These are phyloP conservation scores for Rhamnella rubrinervis DNA, from an alignment of 331 rosid species.

Conservation along the genomic window DNA sequence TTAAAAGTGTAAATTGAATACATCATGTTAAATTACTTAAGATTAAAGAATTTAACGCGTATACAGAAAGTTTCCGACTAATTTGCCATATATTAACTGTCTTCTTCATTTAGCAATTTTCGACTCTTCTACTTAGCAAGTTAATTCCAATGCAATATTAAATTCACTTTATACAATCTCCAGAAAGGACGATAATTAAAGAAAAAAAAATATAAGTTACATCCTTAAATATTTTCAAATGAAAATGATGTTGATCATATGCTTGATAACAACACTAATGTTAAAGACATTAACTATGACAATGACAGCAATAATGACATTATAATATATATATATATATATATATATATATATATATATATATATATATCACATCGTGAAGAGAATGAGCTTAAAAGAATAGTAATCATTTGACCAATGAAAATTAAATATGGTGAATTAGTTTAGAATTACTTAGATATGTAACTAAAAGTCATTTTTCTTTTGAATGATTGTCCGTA, in stretches of 20 bases:
- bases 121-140: not conserved
- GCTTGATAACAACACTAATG: too few species aligned
- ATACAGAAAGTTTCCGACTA: not conserved
- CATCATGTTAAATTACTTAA: too few species aligned
- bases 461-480: constrained; percentile 6
- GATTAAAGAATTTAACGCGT: not conserved
- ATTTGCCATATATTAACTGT: not conserved
- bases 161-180: not conserved
- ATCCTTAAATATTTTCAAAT: too few species aligned
- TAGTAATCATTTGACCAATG: constrained; percentile 1
- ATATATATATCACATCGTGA: not conserved
- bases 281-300: too few species aligned
- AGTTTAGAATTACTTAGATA: not conserved
- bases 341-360: too few species aligned
- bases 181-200: not conserved
- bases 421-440: not conserved
- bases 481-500: constrained; percentile 24
- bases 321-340: not conserved
- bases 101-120: not conserved
- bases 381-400: not conserved
- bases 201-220: too few species aligned
- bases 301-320: not conserved
- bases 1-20: too few species aligned
- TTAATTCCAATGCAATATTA: not conserved
- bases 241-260: too few species aligned